Base-by-base conservation (phyloP, 2,329 filamentous ascomycete genomes). In the Myriosclerotinia duriaeana region DNA sequence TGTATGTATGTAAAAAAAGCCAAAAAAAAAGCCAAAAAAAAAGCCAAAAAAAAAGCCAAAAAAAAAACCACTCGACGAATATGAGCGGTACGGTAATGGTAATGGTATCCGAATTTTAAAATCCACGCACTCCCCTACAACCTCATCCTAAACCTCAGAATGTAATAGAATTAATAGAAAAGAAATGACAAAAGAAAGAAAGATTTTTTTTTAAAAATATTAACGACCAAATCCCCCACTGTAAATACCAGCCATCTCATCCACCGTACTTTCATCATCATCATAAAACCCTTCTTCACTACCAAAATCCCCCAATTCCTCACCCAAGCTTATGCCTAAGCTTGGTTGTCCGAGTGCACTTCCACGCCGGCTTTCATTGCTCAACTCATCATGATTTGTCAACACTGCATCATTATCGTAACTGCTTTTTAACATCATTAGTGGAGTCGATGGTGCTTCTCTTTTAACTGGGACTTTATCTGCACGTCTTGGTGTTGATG, bases 391-490 rank as follows among this genome's bases (percentile, higher is more conserved):
- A n/a, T 65, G 53, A 46, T 44, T 44, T 42, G 22, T 40, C 3
- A 83, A 80, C 48, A 82, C 82, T 8, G 87, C 87, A 75, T 89
- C 86, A 40, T 81, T 81, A 74, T 89, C 87, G 74, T 89, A 89
- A 42, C 80, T 81, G 67, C 80, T 82, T 44, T 81, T 76, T 44
- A 80, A 80, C 83, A 87, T 85, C 84, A 88, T 87, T 0, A 85
- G 85, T 38, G 87, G 86, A 65, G 87, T 89, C 8, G 66, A 65
- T 68, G 83, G 79, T 7, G 71, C 71, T 73, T 69, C 76, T 66
- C 73, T 71, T 38, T 75, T 74, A 30, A 75, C 72, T 2, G 79
- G 76, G 70, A 78, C 76, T 67, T 80, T 80, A 64, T 80, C 81
- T 17, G 76, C 77, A 66, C 78, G 77, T 56, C 78, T 75, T 34